Evolutionary conservation across 2,329 filamentous ascomycete species (phyloP), one percentile per base, ranked within the genome.

Genomic region (Diplodia scrobiculata): DNA sequence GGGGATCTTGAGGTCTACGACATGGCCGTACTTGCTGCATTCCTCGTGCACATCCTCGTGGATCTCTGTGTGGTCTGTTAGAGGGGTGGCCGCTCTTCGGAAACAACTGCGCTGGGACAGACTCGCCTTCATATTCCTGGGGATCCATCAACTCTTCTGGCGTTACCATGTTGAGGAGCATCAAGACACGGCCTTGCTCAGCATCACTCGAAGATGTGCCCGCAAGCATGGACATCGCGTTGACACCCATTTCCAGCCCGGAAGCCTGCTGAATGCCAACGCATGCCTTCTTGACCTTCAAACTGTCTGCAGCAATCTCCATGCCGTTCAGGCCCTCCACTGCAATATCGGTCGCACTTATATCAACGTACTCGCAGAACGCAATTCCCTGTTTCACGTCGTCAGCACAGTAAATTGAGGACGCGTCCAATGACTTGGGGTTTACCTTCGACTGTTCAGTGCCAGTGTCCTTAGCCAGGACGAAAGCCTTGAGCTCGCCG

Each of bases 141-240:
- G 88, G 89, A 75, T 98, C 93, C 79, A 97, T 87, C 27, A 99
- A 82, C 79, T 99, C 95, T 72, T 99, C 95, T 0, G 92, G 85
- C 0, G 95, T 99, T 41, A 99, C 94, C 95, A 99, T 99, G 82
- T 99, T 99, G 74, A 99, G 86, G 68, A 99, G 82, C 79, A 97
- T 94, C 68, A 99, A 78, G 17, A 99, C 94, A 66, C 91, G 87
- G 70, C 91, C 91, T 68, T 89, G 87, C 71, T 96, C 92, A 38
- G 90, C 83, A 68, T 93, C 90, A 66, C 85, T 85, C 45, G 91
- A 90, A 2, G 89, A 91, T 21, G 95, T 96, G 67, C 94, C 93
- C 45, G 95, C 95, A 72, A 99, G 90, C 86, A 97, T 92, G 60
- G 93, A 96, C 88, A 99, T 98, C 69, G 95, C 95, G 72, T 95